Evolutionary conservation across 345 rosid species (phyloP).

Genomic region (Lumnitzera racemosa): DNA sequence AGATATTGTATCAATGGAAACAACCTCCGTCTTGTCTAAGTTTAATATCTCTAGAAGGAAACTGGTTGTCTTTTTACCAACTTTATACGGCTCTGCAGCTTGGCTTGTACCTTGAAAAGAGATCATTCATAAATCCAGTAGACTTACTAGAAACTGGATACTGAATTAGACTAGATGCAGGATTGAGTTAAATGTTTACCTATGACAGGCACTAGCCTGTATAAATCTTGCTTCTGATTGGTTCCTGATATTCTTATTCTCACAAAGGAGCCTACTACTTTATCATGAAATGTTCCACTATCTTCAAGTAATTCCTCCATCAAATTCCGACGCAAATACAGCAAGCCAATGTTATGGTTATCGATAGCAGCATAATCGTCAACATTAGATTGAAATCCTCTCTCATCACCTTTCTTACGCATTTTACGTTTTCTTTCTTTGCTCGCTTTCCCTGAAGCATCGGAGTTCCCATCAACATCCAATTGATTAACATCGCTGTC

Average conservation of each 20-base stretch:
- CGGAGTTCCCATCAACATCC: conserved; percentile 68
- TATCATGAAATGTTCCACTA: conserved; percentile 65
- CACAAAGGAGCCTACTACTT: conserved; percentile 84
- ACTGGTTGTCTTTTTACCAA: conserved; percentile 76
- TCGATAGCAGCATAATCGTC: conserved; percentile 97
- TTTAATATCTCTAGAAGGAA: conserved; percentile 78
- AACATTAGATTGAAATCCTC: conserved; percentile 70
- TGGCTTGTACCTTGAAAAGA: conserved; percentile 68
- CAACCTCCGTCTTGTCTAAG: conserved; percentile 79
- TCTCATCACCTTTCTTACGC: conserved; percentile 62
- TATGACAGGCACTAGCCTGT: conserved; percentile 91
- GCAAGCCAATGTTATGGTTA: conserved; percentile 73
- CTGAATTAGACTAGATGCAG: not conserved
- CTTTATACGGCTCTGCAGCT: conserved; percentile 76
- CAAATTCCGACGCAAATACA: conserved; percentile 82
- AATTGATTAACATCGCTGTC: conserved; percentile 62
- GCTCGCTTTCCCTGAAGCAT: conserved; percentile 38
- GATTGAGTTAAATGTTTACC: conserved; percentile 42
- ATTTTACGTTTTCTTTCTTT: conserved; percentile 77
- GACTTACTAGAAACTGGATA: not conserved
- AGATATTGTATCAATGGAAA: conserved; percentile 86
- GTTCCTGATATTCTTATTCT: conserved; percentile 88
- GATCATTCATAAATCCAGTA: conserved; percentile 10
- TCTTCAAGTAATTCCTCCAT: conserved; percentile 83
- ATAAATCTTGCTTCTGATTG: conserved; percentile 91